phyloP scores from a whole-genome alignment of 2,329 filamentous ascomycete species.

The Westerdykella ornata region DNA sequence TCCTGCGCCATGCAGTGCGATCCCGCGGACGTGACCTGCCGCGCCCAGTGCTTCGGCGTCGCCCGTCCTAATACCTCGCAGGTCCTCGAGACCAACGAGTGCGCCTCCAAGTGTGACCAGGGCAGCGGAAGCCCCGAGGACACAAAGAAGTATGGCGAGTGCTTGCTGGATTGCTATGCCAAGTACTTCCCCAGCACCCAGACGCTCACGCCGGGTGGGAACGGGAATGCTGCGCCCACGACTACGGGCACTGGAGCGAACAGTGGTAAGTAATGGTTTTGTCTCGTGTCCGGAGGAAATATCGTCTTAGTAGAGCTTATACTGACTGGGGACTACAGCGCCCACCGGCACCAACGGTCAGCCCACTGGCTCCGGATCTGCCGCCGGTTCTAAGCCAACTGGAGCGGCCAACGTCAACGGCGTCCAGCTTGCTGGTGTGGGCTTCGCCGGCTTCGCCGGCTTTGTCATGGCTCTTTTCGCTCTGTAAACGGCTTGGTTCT shows the following conservation, averaged over 20 bases:
- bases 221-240: slow-evolving; percentile 1
- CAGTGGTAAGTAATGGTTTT: slow-evolving; percentile 1
- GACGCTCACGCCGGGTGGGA: slow-evolving; percentile 11
- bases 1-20: slow-evolving; percentile 38
- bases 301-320: not conserved
- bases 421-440: slow-evolving; percentile 29
- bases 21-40: slow-evolving; percentile 45
- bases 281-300: not conserved
- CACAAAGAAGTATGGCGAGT: slow-evolving; percentile 43
- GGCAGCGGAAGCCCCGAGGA: slow-evolving; percentile 45
- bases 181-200: slow-evolving; percentile 43
- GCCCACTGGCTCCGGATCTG: slow-evolving; percentile 16
- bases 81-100: slow-evolving; percentile 47
- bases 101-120: slow-evolving; percentile 49
- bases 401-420: slow-evolving; percentile 27
- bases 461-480: slow-evolving; percentile 34
- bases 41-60: slow-evolving; percentile 46
- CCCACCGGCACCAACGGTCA: slow-evolving; percentile 13
- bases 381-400: slow-evolving; percentile 12
- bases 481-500: slow-evolving; percentile 21
- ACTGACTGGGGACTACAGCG: not conserved
- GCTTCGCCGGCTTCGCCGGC: slow-evolving; percentile 24
- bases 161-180: slow-evolving; percentile 46
- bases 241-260: not conserved
- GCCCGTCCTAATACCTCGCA: slow-evolving; percentile 48